Conservation (phyloP, 352 stramenopile genomes). For the Albugo candida region DNA sequence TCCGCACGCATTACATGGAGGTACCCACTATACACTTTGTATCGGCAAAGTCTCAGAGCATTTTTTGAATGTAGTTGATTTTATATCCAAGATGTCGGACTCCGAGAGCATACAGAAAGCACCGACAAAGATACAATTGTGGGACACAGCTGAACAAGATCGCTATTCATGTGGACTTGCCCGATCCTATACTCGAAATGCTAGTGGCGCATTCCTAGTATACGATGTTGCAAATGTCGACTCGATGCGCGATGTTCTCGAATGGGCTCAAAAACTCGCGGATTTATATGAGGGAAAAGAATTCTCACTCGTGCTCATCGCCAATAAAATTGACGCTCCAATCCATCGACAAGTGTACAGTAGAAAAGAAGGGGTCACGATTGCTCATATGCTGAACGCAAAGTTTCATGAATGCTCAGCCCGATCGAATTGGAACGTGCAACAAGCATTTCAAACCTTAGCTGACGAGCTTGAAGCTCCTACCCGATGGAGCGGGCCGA, state of each 20-base stretch:
- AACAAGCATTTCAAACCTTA: too few species aligned
- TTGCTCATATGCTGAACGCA: too few species aligned
- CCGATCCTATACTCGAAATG: constrained; percentile 21
- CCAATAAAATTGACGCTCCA: constrained; percentile 3
- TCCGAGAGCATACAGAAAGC: constrained; percentile 9
- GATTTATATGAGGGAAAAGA: constrained; percentile 3
- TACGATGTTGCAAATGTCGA: constrained; percentile 19
- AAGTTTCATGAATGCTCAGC: too few species aligned
- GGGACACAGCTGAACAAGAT: constrained; percentile 29
- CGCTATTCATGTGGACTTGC: constrained; percentile 16
- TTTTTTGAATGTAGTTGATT: neutral
- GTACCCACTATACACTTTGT: neutral
- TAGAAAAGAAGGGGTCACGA: too few species aligned
- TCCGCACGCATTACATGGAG: neutral
- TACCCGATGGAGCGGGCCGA: too few species aligned
- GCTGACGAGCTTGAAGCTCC: too few species aligned
- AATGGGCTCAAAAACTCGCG: constrained; percentile 16
- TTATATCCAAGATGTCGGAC: constrained; percentile 19
- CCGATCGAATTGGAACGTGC: too few species aligned
- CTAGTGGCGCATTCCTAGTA: constrained; percentile 19
- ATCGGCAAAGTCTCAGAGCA: neutral
- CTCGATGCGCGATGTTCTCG: constrained; percentile 15
- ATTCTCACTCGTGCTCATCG: constrained; percentile 19
- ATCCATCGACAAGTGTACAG: too few species aligned
- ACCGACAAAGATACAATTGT: constrained; percentile 28